phyloP scores from a whole-genome alignment of 805 yeast genomes.

The Lipomyces sp. region DNA sequence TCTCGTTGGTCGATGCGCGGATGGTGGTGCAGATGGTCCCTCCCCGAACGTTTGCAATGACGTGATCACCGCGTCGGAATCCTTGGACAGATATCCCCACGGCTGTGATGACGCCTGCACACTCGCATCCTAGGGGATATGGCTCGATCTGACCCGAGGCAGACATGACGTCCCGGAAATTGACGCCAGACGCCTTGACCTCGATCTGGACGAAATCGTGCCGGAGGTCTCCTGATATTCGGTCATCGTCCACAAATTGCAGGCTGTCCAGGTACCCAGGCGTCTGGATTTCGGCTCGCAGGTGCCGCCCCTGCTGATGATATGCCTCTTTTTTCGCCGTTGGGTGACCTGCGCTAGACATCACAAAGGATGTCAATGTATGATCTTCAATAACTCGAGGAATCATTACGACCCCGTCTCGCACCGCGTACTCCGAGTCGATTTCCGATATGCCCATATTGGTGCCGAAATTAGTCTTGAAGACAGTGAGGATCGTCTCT shows the following conservation, averaged over 20 bases:
- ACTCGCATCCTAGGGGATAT: background rate
- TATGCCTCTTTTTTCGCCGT: background rate
- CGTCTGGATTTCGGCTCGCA: background rate
- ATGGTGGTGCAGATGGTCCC: background rate
- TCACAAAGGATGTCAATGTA: background rate
- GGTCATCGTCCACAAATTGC: background rate
- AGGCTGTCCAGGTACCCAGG: background rate
- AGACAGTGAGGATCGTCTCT: background rate
- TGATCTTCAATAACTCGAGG: background rate
- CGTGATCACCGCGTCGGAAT: background rate
- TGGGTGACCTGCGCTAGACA: background rate
- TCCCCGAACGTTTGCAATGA: background rate
- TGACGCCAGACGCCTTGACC: background rate
- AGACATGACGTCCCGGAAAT: background rate
- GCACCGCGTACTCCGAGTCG: background rate
- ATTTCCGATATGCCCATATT: background rate
- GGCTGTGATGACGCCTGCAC: background rate
- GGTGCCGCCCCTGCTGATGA: background rate
- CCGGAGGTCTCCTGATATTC: background rate
- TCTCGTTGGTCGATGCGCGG: background rate
- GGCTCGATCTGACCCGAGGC: background rate
- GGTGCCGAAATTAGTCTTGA: background rate
- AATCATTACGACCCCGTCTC: background rate
- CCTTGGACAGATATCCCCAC: slow-evolving; percentile 1
- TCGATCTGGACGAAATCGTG: background rate